Conservation (phyloP, 495 filamentous ascomycete genomes). For the Hyaloscypha finlandica region DNA sequence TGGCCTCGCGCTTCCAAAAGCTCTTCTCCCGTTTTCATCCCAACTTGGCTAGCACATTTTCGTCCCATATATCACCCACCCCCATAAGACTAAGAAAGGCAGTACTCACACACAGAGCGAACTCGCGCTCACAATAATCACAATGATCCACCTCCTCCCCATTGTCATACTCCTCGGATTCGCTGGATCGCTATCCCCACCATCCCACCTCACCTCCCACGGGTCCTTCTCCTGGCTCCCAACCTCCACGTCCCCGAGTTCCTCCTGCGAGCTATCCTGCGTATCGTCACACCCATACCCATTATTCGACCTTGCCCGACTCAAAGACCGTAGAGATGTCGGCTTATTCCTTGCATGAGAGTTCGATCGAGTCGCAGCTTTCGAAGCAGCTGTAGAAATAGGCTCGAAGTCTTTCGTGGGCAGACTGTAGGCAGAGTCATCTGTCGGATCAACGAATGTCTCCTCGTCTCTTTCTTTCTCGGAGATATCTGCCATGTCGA, state of each 20-base stretch:
- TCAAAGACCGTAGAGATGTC: conserved; percentile 18
- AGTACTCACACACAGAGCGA: conserved; percentile 81
- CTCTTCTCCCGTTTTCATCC: neutral
- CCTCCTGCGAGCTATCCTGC: conserved; percentile 34
- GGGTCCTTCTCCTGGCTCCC: conserved; percentile 42
- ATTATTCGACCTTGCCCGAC: conserved; percentile 58
- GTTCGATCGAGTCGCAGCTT: conserved; percentile 26
- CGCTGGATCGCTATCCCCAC: conserved; percentile 69
- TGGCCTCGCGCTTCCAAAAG: neutral
- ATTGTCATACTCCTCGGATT: conserved; percentile 71
- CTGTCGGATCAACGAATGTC: neutral
- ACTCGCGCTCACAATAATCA: conserved; percentile 67
- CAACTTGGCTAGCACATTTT: neutral
- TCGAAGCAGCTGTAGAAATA: conserved; percentile 5
- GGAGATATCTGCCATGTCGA: conserved; percentile 4
- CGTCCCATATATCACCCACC: neutral
- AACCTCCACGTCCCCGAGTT: conserved; percentile 32
- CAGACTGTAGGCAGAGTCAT: neutral
- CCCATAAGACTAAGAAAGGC: neutral
- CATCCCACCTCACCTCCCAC: conserved; percentile 70
- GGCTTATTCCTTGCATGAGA: conserved; percentile 28
- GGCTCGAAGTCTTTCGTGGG: conserved; percentile 26
- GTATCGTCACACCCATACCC: conserved; percentile 56
- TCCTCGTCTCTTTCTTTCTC: neutral
- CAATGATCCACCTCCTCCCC: conserved; percentile 76